Evolutionary conservation across 2,329 filamentous ascomycete genomes (phyloP), one percentile per base, ranked within the genome.

Genomic region (Sporothrix euskadiensis): DNA sequence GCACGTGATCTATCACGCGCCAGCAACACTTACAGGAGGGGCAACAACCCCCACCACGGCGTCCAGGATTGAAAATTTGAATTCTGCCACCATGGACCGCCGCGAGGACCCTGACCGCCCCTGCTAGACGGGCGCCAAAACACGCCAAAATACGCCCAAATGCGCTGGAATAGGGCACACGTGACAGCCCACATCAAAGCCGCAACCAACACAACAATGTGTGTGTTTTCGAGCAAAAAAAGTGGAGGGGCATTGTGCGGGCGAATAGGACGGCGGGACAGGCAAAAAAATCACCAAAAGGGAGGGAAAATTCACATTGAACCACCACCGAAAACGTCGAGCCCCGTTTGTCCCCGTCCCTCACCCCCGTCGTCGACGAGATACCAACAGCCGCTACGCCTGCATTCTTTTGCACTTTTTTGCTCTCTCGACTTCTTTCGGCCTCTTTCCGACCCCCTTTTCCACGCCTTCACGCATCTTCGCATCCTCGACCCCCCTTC

Each of bases 271-370:
- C 68, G 35, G 68, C 68, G n/a, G 68, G 68, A 59, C 68, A 44
- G 52, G 52, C 68, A 70, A 70, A 70, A 70, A 70, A 70, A 70
- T 59, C 66, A 69, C 66, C 66, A 35, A 59, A 70, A 32, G n/a
- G 52, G 68, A 47, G 22, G 52, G 68, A 70, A 70, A 70, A 57
- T 57, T 70, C 49, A 69, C 66, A 69, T 69, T 70, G 49, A 59
- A 59, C 68, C 68, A 70, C 49, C 49, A 70, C 52, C 68, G 52
- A 70, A 70, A 70, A 47, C 68, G 68, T 69, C 47, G 66, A 69
- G 66, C 66, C 66, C 66, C 47, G 47, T 69, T 41, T 22, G 22
- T 22, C 26, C 44, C 66, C 32, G 44, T 69, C 26, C 65, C 19
- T 44, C 44, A 22, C 47, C 66, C 66, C 66, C 66, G 47, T 69